Evolutionary conservation across 2,329 filamentous ascomycete species (phyloP), one percentile per base, ranked within the genome.

Genomic region (Dactylellina drechsleri): DNA sequence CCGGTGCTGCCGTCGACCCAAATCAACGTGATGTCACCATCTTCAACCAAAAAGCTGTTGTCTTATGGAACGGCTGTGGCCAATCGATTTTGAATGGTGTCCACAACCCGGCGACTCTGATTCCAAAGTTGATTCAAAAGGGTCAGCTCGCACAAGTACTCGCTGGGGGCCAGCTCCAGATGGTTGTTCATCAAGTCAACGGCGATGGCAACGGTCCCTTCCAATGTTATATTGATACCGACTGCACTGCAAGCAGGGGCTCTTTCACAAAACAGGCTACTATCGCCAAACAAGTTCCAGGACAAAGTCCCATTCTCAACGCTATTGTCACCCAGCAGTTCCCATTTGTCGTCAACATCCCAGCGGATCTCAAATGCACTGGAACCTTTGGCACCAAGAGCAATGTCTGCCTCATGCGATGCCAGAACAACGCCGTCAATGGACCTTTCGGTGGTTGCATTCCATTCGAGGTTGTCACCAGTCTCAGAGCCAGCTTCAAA

Each of bases 391-490:
- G 86, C 12, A 87, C 87, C 40, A 84, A 88, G 81, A 80, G 83
- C 45, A 87, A 87, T 77, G 84, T 88, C 77, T 90, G 88, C 82
- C 84, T 90, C 77, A 86, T 90, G 57, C 84, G 87, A 28, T 89
- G 87, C 82, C 82, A 87, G 82, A 90, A 90, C 81, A 83, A 82
- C 0, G 87, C 87, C 36, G 81, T 84, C 62, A 87, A 87, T 43
- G 87, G 88, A 12, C 87, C 87, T 36, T 90, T 90, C 78, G 87
- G 88, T 57, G 87, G 86, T 57, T 86, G 87, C 77, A 84, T 88
- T n/a, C 85, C 86, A 7, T 84, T 88, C 6, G 84, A 87, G 7
- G 1, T 66, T 15, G 61, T 66, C 16, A 40, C 45, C 6, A 5
- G 1, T 15, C 59, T 62, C 31, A 62, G n/a, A 16, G 26, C 20